A percentile compares a stretch with the other conserved stretches of the same genome.
Conservation (phyloP, 2,329 filamentous ascomycete species). For the Calonectria pauciramosa region DNA sequence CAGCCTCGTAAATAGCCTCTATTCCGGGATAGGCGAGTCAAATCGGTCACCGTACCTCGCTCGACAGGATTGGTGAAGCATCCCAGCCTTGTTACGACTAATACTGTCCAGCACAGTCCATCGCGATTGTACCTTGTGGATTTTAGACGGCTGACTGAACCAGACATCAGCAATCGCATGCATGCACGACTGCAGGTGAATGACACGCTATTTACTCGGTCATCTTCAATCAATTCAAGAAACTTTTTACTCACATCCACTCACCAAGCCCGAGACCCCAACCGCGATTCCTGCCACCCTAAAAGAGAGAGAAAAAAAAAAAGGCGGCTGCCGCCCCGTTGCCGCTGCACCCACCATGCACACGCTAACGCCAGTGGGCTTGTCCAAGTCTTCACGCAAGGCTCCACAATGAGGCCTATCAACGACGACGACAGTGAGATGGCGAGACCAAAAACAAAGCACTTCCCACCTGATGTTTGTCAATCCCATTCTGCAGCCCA, state of each 20-base stretch:
- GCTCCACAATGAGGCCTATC: conserved; percentile 23
- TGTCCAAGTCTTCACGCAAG: conserved; percentile 21
- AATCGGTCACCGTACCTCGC: not conserved
- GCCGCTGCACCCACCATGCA: conserved; percentile 18
- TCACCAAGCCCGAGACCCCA: not conserved
- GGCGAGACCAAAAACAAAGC: conserved; percentile 9
- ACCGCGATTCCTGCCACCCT: not conserved
- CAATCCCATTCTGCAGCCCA: not conserved
- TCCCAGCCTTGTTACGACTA: conserved; percentile 20
- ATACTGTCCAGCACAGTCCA: not conserved
- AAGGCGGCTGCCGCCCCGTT: conserved; percentile 4
- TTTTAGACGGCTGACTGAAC: not conserved
- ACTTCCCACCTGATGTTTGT: not conserved
- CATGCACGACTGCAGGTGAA: not conserved
- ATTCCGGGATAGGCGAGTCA: not conserved
- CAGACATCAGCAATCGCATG: not conserved
- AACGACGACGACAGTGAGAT: conserved; percentile 11
- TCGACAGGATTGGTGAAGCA: conserved; percentile 19
- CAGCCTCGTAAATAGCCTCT: conserved; percentile 5
- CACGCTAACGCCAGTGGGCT: conserved; percentile 19
- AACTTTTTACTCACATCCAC: not conserved
- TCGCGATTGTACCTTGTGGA: not conserved
- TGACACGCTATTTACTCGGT: not conserved
- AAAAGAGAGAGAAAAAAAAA: not conserved
- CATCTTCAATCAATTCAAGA: not conserved